phyloP scores from a whole-genome alignment of 306 rosid species.

The Clitoria ternatea region DNA sequence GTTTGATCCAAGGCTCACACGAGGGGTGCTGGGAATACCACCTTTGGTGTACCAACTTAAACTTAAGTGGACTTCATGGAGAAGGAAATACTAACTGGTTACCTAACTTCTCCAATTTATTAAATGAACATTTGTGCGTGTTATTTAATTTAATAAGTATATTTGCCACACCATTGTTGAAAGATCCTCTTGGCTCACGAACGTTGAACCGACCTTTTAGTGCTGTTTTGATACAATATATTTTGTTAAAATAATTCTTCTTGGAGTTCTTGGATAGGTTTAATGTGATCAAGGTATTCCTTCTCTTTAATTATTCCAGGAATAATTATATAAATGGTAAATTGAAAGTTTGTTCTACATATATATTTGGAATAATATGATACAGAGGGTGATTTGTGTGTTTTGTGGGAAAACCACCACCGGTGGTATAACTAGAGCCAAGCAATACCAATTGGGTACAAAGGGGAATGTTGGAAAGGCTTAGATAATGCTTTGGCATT shows the following conservation, averaged over 20 bases:
- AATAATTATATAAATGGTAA: neutral
- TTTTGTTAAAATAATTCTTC: neutral
- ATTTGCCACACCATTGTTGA: neutral
- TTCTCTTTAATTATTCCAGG: neutral
- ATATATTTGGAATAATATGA: too few relatives aligned
- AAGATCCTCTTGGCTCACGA: neutral
- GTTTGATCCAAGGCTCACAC: slow-evolving; percentile 67
- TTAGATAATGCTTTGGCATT: slow-evolving; percentile 72
- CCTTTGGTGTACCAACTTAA: slow-evolving; percentile 77
- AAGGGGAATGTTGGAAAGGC: slow-evolving; percentile 91
- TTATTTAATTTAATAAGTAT: neutral
- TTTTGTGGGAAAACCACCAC: too few relatives aligned
- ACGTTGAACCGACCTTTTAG: neutral
- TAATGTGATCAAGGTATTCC: neutral
- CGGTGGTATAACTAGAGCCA: too few relatives aligned
- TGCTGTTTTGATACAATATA: neutral
- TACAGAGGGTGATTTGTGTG: too few relatives aligned
- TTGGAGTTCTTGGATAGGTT: neutral
- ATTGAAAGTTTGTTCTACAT: too few relatives aligned
- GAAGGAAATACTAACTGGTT: slow-evolving; percentile 55
- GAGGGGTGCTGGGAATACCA: slow-evolving; percentile 64
- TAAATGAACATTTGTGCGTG: neutral
- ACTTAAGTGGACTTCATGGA: slow-evolving; percentile 81
- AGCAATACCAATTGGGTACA: too few relatives aligned
- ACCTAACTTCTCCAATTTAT: neutral